phyloP scores from a whole-genome alignment of 257 asterid species.

The Fraxinus excelsior region DNA sequence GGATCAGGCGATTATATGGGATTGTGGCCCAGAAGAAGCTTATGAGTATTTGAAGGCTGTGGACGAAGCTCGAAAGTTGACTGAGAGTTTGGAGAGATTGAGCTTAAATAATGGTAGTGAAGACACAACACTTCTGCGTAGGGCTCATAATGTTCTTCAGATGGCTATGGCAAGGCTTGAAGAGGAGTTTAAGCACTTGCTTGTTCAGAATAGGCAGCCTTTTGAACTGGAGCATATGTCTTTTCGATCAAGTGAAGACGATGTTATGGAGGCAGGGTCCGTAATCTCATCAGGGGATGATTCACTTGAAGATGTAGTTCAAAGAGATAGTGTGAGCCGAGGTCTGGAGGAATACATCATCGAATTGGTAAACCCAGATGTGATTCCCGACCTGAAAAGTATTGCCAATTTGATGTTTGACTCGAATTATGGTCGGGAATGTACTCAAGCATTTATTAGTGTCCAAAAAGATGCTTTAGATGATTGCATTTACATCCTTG shows the following conservation, averaged over 20 bases:
- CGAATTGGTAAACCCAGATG: slow-evolving; percentile 68
- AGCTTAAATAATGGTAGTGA: slow-evolving; percentile 33
- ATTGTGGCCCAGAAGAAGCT: slow-evolving; percentile 71
- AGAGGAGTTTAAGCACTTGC: slow-evolving; percentile 79
- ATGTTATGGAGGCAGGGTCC: slow-evolving; percentile 62
- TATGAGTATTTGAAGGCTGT: slow-evolving; percentile 66
- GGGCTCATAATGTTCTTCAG: slow-evolving; percentile 74
- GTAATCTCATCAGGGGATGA: slow-evolving; percentile 78
- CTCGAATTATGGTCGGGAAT: slow-evolving; percentile 70
- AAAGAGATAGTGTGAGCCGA: slow-evolving; percentile 69
- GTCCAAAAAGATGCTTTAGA: slow-evolving; percentile 82
- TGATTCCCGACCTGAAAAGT: slow-evolving; percentile 57
- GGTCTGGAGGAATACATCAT: slow-evolving; percentile 62
- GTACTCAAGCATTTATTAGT: slow-evolving; percentile 72
- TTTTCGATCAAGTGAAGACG: slow-evolving; percentile 84
- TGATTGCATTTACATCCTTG: slow-evolving; percentile 78
- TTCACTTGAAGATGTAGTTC: slow-evolving; percentile 64
- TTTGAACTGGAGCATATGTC: slow-evolving; percentile 89
- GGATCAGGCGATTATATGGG: slow-evolving; percentile 74
- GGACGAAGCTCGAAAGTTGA: slow-evolving; percentile 65
- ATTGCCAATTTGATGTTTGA: slow-evolving; percentile 81
- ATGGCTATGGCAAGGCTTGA: slow-evolving; percentile 84
- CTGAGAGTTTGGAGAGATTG: slow-evolving; percentile 55
- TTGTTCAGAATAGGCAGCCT: slow-evolving; percentile 76
- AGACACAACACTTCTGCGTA: slow-evolving; percentile 42